Percentiles rank a stretch among this genome's conserved stretches.
Evolutionary conservation across 441 rosid genomes (phyloP).

Genomic region (Brassica hybrid): DNA sequence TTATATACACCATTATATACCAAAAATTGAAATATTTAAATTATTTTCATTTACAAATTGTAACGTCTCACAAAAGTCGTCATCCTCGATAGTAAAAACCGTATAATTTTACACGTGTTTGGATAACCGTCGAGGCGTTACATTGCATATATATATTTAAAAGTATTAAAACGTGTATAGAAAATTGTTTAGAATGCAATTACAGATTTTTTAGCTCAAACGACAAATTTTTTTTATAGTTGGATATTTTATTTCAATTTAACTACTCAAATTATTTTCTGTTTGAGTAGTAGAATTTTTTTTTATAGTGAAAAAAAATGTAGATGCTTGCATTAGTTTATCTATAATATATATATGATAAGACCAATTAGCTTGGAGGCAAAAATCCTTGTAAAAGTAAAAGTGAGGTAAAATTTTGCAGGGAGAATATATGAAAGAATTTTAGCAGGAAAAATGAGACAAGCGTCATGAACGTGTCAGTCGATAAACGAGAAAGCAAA

Average conservation of each 20-base stretch:
- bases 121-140: background rate
- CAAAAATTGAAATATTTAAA: background rate
- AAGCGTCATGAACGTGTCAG: slow-evolving; percentile 46
- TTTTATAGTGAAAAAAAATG: background rate
- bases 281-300: too few species aligned
- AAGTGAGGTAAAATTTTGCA: slow-evolving; percentile 13
- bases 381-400: slow-evolving; percentile 18
- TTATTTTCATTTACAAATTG: background rate
- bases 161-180: background rate
- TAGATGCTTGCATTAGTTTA: background rate
- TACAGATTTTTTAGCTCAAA: too few species aligned
- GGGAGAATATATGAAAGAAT: slow-evolving; percentile 20
- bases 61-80: background rate
- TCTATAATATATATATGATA: background rate
- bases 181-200: background rate
- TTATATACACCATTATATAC: background rate
- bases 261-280: too few species aligned
- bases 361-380: slow-evolving; percentile 17
- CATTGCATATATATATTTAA: background rate
- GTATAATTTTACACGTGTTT: background rate
- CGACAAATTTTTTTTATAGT: too few species aligned
- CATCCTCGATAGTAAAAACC: background rate
- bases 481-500: slow-evolving; percentile 16
- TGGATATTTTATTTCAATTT: too few species aligned
- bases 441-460: slow-evolving; percentile 30